These are phyloP conservation scores for Monosporozyma servazzii DNA, from an alignment of 805 yeast species.

Conservation along the genomic window DNA sequence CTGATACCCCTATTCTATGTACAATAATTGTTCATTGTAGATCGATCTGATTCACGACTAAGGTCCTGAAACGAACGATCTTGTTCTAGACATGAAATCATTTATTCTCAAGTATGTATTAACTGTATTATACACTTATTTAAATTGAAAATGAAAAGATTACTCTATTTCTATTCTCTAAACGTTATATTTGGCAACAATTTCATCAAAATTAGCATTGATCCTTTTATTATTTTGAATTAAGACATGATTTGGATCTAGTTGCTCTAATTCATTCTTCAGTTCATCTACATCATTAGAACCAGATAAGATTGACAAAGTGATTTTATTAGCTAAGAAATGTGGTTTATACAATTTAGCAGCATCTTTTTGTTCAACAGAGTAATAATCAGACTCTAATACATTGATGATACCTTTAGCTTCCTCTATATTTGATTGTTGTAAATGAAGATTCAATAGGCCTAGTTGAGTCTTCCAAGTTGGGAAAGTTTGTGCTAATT, in stretches of 20 bases:
- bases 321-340: conserved; percentile 55
- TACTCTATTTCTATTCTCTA: neutral
- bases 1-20: no score
- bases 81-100: neutral
- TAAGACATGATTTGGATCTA: conserved; percentile 49
- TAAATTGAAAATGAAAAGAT: neutral
- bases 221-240: conserved; percentile 53
- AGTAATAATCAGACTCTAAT: conserved; percentile 36
- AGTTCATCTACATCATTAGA: conserved; percentile 34
- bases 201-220: conserved; percentile 53
- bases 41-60: no score
- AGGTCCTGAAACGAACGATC: neutral
- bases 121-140: neutral
- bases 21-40: no score
- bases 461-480: conserved; percentile 46
- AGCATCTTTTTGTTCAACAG: conserved; percentile 24
- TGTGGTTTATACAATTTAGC: conserved; percentile 34
- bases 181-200: conserved; percentile 49
- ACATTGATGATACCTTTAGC: conserved; percentile 55
- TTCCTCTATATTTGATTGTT: conserved; percentile 73
- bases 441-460: conserved; percentile 66
- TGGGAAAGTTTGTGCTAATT: conserved; percentile 48
- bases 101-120: neutral
- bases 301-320: conserved; percentile 51
- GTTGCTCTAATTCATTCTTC: conserved; percentile 36